Conservation (phyloP, 441 rosid genomes). For the Eutrema salsugineum region DNA sequence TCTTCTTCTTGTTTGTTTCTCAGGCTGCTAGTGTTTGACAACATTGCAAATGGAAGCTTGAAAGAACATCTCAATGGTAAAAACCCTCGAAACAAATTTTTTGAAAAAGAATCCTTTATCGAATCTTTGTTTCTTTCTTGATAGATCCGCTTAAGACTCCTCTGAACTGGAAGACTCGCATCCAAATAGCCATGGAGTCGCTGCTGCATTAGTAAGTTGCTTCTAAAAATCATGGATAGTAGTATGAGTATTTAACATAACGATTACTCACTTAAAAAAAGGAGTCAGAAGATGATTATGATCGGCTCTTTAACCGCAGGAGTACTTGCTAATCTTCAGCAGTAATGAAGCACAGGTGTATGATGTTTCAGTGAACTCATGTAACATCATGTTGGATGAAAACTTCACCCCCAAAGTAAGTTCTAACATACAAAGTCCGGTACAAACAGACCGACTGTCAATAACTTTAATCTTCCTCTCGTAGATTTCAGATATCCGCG, state of each 20-base stretch:
- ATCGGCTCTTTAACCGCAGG: conserved; percentile 45
- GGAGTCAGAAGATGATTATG: background rate
- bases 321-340: conserved; percentile 73
- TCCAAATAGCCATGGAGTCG: conserved; percentile 75
- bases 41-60: conserved; percentile 81
- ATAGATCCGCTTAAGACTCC: conserved; percentile 95
- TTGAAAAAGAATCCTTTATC: background rate
- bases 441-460: background rate
- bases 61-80: conserved; percentile 85
- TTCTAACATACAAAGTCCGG: background rate
- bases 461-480: conserved; percentile 2
- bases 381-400: conserved; percentile 78
- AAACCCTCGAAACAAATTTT: background rate
- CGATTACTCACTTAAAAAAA: background rate
- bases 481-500: conserved; percentile 68
- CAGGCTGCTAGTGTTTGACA: conserved; percentile 79
- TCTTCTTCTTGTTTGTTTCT: conserved; percentile 2
- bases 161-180: conserved; percentile 80
- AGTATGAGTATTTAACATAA: background rate
- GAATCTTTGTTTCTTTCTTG: conserved; percentile 22
- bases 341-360: conserved; percentile 51
- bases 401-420: conserved; percentile 82
- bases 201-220: conserved; percentile 85
- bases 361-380: conserved; percentile 72
- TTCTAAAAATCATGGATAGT: background rate